Base-by-base conservation (phyloP, 179 eudicot species). In the Silene noctiflora region DNA sequence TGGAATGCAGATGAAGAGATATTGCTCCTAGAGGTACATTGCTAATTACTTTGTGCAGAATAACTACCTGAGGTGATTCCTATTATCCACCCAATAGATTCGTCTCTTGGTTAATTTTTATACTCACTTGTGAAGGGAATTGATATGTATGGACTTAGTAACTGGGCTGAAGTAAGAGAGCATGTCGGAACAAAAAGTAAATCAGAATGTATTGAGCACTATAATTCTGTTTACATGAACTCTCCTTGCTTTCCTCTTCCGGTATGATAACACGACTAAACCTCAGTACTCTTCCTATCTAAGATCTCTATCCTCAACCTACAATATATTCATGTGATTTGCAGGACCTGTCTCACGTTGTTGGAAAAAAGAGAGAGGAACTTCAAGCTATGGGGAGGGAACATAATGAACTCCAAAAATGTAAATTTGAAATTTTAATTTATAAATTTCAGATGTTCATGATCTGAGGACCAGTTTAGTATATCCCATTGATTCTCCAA, bases 231-330 rank as follows among this genome's bases (percentile, higher is more conserved):
- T 78, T 95, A 92, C 81, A 89, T 92, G 95, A 85, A 88, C 76
- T 95, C 99, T 25, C 93, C 95, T 56, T 91, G 96, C 86, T 95
- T 93, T 85, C 99, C 99, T 72, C 95, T 95, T 78, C 97, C 97
- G 89, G 99, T 95, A 93, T 75, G 76, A 48, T 79, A 17, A 17
- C 60, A 33, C 72, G 21, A 39, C 73, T 53, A n/a, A 74, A 53
- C 69, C 21, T 33, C 56, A 46, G 17, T 75, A 66, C 64, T 44
- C 60, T 19, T 4, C 29, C 19, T 29, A 67, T 69, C n/a, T 21
- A 39, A 51, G 53, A 13, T n/a, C 53, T 56, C 71, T 24, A 9
- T 22, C 44, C 51, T 70, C 46, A 55, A 78, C 58, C 55, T 69
- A 42, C 35, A 35, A 35, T 74, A 20, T 21, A 39, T 60, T 81